These are phyloP conservation scores for Coccinonectria pachysandricola DNA, from an alignment of 2,329 filamentous ascomycete species.

Conservation along the genomic window DNA sequence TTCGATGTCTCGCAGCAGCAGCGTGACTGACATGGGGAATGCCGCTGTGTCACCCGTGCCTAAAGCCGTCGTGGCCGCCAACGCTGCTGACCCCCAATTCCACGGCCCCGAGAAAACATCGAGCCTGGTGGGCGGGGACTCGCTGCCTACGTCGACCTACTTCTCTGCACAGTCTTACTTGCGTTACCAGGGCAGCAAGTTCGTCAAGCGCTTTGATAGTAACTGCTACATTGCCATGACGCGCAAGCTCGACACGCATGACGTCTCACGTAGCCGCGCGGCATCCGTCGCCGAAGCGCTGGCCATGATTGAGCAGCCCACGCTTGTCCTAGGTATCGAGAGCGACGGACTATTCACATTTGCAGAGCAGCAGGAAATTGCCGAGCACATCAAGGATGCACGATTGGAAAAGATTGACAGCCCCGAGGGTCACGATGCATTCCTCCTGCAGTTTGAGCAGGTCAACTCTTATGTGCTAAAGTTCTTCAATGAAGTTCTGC, in stretches of 20 bases:
- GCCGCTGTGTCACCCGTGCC: slow-evolving; percentile 16
- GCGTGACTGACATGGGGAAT: slow-evolving; percentile 24
- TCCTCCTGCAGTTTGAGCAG: slow-evolving; percentile 92
- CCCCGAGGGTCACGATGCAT: slow-evolving; percentile 92
- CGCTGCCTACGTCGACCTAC: slow-evolving; percentile 60
- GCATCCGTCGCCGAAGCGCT: slow-evolving; percentile 62
- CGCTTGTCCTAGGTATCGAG: slow-evolving; percentile 86
- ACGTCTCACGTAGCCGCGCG: slow-evolving; percentile 74
- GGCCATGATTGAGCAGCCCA: slow-evolving; percentile 74
- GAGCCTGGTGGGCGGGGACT: slow-evolving; percentile 41
- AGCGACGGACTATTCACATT: slow-evolving; percentile 95
- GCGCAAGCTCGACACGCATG: slow-evolving; percentile 93
- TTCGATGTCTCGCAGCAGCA: slow-evolving; percentile 37
- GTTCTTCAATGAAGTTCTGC: slow-evolving; percentile 73
- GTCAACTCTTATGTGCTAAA: slow-evolving; percentile 80
- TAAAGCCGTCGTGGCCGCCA: slow-evolving; percentile 14
- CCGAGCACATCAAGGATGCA: slow-evolving; percentile 66
- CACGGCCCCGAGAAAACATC: slow-evolving; percentile 48
- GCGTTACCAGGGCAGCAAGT: slow-evolving; percentile 92
- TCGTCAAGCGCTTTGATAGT: slow-evolving; percentile 92
- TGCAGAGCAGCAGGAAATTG: slow-evolving; percentile 89
- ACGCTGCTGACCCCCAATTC: slow-evolving; percentile 52
- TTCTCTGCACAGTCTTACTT: slow-evolving; percentile 98
- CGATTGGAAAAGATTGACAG: slow-evolving; percentile 81
- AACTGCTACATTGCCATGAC: slow-evolving; percentile 99